Conservation (phyloP, 2,329 filamentous ascomycete species). For the Diaporthe amygdali region DNA sequence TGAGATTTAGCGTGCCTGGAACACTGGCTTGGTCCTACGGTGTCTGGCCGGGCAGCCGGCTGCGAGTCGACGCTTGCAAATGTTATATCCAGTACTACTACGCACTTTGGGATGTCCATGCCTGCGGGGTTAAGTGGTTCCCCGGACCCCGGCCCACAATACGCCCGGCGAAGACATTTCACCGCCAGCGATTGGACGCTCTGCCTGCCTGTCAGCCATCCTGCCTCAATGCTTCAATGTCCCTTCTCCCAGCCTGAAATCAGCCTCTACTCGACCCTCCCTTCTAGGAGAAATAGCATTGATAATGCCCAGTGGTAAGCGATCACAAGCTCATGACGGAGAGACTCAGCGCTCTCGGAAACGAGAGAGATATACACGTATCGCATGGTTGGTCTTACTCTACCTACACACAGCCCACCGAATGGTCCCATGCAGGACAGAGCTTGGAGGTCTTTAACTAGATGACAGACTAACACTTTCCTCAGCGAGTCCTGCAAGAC, state of each 20-base stretch:
- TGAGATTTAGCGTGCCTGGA: background rate
- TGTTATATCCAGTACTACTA: background rate
- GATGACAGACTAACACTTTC: background rate
- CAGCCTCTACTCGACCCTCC: background rate
- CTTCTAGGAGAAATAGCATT: background rate
- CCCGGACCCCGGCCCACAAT: constrained; percentile 1
- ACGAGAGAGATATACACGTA: background rate
- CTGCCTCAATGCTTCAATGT: background rate
- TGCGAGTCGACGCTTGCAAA: too few species aligned
- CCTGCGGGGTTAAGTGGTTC: background rate
- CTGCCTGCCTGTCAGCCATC: background rate
- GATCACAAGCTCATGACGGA: background rate
- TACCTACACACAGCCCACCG: background rate
- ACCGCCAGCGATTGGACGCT: background rate
- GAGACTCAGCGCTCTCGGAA: constrained; percentile 1
- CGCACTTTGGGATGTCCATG: background rate
- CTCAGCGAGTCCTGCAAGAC: constrained; percentile 4
- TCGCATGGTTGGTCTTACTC: background rate
- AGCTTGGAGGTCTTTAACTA: background rate
- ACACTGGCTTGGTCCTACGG: background rate
- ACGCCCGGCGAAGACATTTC: background rate
- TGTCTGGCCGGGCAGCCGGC: background rate
- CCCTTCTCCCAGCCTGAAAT: background rate
- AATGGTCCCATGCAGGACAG: background rate
- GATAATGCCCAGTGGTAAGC: background rate